Base-by-base conservation (phyloP, 2,329 filamentous ascomycete genomes). In the Akanthomyces dipterigenus region DNA sequence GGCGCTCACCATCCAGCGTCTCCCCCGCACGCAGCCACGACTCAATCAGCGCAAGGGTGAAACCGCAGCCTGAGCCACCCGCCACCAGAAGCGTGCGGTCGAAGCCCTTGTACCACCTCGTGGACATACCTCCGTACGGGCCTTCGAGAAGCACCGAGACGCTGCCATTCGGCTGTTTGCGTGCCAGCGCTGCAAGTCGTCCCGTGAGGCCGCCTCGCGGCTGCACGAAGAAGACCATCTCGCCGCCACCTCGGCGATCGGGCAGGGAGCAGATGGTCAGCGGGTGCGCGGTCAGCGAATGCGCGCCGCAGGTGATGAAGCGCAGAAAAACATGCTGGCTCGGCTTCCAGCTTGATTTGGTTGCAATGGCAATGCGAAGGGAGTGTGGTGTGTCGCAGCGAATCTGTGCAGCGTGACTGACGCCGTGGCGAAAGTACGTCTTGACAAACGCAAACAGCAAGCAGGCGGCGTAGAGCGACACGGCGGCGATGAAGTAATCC, bases 401-500 rank as follows among this genome's bases (percentile, higher is more conserved):
- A 16, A 84, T 67, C 16, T 66, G 70, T 0, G 81, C 82, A 28
- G 69, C 71, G 43, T 76, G 74, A 28, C 70, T 67, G 46, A 80
- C 58, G n/a, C 82, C 81, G 65, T 83, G 75, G 63, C 80, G 75
- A 57, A 84, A 74, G 60, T 72, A 78, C 2, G 79, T 82, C 63
- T 78, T 78, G 43, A 74, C 79, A 3, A 78, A 65, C 0, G 79
- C 67, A 68, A 84, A 86, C 7, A 86, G 65, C 57, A 64, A 49
- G 28, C 59, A 64, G 26, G 63, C 42, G 1, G 53, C 31, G 55
- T 68, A 69, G 1, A 71, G 53, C 0, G 78, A 76, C 9, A 73
- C 82, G 0, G 80, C 77, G 2, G 80, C 83, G 63, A 87, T 80
- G 67, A 87, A 86, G 67, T 86, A 87, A 71, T 86, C 80, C 81